Percentiles rank a stretch among this genome's conserved stretches.
Evolutionary conservation across 176 grass and related monocot species (phyloP).

Genomic region (Juncus effusus): DNA sequence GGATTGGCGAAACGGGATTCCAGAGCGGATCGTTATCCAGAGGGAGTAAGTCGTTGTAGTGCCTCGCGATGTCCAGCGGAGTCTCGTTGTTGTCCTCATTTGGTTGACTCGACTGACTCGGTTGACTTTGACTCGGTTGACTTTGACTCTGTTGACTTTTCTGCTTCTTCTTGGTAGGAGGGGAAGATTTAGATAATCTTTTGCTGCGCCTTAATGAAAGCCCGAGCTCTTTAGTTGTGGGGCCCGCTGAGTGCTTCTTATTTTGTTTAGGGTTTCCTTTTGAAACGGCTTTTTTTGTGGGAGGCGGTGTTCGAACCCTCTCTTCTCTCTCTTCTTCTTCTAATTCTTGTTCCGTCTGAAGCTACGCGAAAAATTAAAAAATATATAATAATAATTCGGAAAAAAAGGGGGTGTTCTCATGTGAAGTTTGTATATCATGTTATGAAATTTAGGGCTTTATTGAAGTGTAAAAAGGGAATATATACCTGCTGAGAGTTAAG

Average conservation of each 20-base stretch:
- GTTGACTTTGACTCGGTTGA: background rate
- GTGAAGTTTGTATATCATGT: too few species aligned
- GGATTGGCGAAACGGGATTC: background rate
- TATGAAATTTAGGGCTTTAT: too few species aligned
- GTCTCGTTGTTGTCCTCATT: too few species aligned
- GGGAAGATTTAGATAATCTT: background rate
- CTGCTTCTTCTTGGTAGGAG: background rate
- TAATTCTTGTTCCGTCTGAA: background rate
- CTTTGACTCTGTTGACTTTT: background rate
- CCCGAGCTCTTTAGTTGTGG: background rate
- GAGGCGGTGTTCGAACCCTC: background rate
- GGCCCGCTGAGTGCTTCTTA: background rate
- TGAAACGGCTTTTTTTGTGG: background rate
- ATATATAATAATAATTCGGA: too few species aligned
- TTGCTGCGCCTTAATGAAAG: background rate
- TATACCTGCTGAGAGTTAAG: too few species aligned
- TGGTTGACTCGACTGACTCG: background rate
- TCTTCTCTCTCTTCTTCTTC: constrained; percentile 10
- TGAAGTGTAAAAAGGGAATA: too few species aligned
- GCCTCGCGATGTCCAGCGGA: constrained; percentile 14
- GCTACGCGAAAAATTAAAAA: too few species aligned
- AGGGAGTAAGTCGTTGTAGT: constrained; percentile 11
- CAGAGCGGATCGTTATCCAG: background rate
- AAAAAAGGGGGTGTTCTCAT: too few species aligned
- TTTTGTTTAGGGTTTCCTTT: background rate